These are phyloP conservation scores for Microascus cirrosus DNA, from an alignment of 2,329 filamentous ascomycete genomes.

Conservation along the genomic window DNA sequence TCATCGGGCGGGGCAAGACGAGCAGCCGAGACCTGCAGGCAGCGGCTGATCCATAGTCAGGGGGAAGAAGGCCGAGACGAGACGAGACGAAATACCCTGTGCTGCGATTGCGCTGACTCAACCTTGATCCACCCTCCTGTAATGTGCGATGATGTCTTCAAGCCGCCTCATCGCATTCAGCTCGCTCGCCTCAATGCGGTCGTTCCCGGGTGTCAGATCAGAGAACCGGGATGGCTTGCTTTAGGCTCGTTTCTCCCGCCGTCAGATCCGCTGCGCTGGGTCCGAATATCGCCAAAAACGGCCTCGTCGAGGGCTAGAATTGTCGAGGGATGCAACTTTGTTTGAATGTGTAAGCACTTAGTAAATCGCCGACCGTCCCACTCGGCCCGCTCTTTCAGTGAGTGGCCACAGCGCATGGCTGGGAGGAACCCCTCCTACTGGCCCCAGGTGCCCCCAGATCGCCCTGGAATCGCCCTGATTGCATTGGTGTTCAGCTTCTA, in stretches of 20 bases:
- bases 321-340: constrained; percentile 2
- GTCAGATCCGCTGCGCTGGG: constrained; percentile 1
- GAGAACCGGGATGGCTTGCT: constrained; percentile 4
- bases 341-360: constrained; percentile 4
- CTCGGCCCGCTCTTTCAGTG: not conserved
- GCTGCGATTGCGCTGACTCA: not conserved
- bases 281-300: not conserved
- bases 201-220: not conserved
- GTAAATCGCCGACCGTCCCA: not conserved
- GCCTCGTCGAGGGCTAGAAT: not conserved
- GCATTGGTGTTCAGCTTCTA: not conserved
- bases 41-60: no score
- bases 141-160: not conserved
- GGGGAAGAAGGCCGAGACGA: not conserved
- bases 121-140: not conserved
- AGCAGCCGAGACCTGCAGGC: no score
- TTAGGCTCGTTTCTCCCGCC: constrained; percentile 1
- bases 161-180: not conserved
- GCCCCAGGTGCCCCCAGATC: not conserved
- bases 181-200: not conserved
- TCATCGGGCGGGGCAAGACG: no score
- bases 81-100: not conserved
- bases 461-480: not conserved
- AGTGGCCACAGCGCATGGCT: not conserved
- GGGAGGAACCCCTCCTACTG: constrained; percentile 1